Base-by-base conservation (phyloP, 106 monocot species). In the Acorus gramineus region DNA sequence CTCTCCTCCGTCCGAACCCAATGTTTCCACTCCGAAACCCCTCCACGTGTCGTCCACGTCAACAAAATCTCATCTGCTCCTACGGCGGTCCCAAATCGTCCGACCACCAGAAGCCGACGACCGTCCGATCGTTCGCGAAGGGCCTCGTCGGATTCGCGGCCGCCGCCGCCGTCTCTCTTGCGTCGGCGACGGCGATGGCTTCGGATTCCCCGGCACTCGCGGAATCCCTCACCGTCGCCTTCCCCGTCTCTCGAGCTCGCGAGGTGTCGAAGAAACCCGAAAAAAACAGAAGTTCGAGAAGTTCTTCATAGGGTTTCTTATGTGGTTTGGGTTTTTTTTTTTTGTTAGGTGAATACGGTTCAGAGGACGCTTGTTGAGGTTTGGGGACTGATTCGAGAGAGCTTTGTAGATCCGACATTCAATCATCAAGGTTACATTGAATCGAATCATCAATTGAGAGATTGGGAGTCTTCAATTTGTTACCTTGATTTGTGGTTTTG, bases 331-430 rank as follows among this genome's bases (percentile, higher is more conserved):
- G 7, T 66, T 47, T 58, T 4, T 51, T 2, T 13, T 60, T 11
- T 61, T 5, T 8, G 56, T 11, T 66, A 95, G 94, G 94, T 95
- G 63, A 95, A 90, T 56, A 78, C 57, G 4, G 95, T 95, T 4
- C 95, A 95, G 80, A 82, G 82, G 67, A 95, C 95, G 5, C 78
- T 95, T 50, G 85, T 95, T 50, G 95, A 95, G 80, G 67, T 85
- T 6, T 95, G 95, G 95, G 95, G 95, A 2, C 77, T 95, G 76
- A 90, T 95, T 55, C 86, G 87, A n/a, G 95, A 95, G 56, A 85
- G 80, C 14, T 95, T 95, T 56, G 57, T 95, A n/a, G 95, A 95
- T 74, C 95, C 95, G 5, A 90, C 95, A 49, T 95, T 95, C 66
- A 95, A 95, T 63, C 90, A 90, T 73, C 95, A 95, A 85, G 95